Evolutionary conservation across 495 filamentous ascomycete genomes (phyloP), one percentile per base, ranked within the genome.

Genomic region (Pyrenula massariospora): DNA sequence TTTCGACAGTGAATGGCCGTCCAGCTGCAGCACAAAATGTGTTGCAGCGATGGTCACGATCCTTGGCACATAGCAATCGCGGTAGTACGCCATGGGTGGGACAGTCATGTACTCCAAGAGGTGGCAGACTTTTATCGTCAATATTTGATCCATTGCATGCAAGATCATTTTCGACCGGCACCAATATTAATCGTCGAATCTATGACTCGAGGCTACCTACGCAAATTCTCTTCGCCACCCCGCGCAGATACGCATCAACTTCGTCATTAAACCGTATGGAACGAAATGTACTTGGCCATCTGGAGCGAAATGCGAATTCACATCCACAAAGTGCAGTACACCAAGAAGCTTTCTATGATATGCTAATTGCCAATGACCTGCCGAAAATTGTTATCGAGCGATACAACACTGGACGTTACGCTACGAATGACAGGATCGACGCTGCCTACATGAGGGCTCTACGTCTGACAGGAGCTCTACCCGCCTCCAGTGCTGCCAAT

Each of bases 281-380:
- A 51, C 78, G 78, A 52, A 81, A 77, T 42, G 65, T 83, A 12
- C 71, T 89, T 10, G 83, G 83, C 21, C 84, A 86, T 59, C 81
- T 84, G 60, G 93, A 98, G 70, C 86, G 88, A 65, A 83, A 86
- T 22, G 94, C 93, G 36, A 97, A 96, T 68, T 87, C 88, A 71
- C 91, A 95, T 61, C 88, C 93, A 2, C 82, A 77, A 60, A 96
- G 86, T 69, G 81, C 89, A 12, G 85, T 83, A 23, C 84, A 89
- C 15, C 93, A 98, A 69, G 91, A 89, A 70, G 84, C 88, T 21
- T 96, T 98, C 67, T 98, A 98, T 68, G 83, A 89, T 63, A 84
- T 89, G 31, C 81, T 97, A n/a, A 73, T 96, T 22, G 85, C 83
- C 60, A 90, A 90, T 11, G 89, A 94, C 64, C 91, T 96, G 84